A percentile compares a stretch with the other conserved stretches of the same genome.
phyloP scores from a whole-genome alignment of 2,329 filamentous ascomycete genomes.

The Cercospora sojina region DNA sequence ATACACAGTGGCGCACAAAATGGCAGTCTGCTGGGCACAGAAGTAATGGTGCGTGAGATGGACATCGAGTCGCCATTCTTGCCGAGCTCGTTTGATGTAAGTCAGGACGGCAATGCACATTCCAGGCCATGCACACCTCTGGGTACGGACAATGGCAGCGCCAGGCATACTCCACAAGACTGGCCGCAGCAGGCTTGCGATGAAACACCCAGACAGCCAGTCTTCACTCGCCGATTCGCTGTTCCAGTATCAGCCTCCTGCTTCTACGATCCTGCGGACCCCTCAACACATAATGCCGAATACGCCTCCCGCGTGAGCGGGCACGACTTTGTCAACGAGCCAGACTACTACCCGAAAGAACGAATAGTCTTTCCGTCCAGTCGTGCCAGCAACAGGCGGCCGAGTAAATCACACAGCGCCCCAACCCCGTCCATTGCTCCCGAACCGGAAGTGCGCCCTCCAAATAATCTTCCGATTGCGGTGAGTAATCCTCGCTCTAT shows the following conservation, averaged over 20 bases:
- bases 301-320: conserved; percentile 50
- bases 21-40: conserved; percentile 48
- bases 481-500: neutral
- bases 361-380: neutral
- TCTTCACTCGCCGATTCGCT: conserved; percentile 47
- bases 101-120: conserved; percentile 39
- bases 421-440: neutral
- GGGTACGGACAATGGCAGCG: neutral
- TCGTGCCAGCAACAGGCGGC: neutral
- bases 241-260: conserved; percentile 47
- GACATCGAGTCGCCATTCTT: conserved; percentile 48
- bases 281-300: conserved; percentile 47
- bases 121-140: conserved; percentile 31
- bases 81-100: conserved; percentile 40
- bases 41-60: conserved; percentile 50
- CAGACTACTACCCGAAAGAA: conserved; percentile 23
- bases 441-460: neutral
- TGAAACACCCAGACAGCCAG: conserved; percentile 18
- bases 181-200: neutral
- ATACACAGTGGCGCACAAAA: conserved; percentile 6
- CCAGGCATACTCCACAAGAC: neutral
- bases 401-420: neutral
- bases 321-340: conserved; percentile 41
- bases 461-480: neutral
- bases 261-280: conserved; percentile 47